These are phyloP conservation scores for Aspergillus carlsbadensis DNA, from an alignment of 495 filamentous ascomycete genomes.

Conservation along the genomic window DNA sequence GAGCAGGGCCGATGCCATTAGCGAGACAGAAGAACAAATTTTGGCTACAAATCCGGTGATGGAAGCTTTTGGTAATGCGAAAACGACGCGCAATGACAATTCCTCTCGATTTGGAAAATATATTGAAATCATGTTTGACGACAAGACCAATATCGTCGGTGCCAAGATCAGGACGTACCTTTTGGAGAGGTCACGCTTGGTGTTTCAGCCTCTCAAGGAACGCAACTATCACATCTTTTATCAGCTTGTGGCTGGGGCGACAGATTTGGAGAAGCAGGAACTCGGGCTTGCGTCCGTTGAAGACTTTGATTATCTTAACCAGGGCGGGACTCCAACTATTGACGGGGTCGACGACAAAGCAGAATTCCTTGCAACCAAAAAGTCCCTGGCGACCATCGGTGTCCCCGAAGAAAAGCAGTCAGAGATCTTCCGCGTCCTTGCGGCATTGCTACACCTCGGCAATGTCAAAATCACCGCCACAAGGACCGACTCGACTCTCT, in stretches of 20 bases:
- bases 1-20: constrained; percentile 84
- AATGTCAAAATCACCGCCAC: constrained; percentile 94
- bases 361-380: constrained; percentile 85
- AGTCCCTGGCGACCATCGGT: constrained; percentile 85
- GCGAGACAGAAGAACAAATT: constrained; percentile 97
- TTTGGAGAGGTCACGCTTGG: constrained; percentile 89
- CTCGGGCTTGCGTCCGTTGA: constrained; percentile 77
- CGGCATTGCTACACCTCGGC: constrained; percentile 89
- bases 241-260: constrained; percentile 90
- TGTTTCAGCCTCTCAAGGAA: constrained; percentile 98
- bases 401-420: constrained; percentile 70
- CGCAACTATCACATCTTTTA: constrained; percentile 99
- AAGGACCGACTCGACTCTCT: constrained; percentile 79
- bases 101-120: constrained; percentile 99
- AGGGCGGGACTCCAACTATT: constrained; percentile 86
- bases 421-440: constrained; percentile 87
- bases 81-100: constrained; percentile 98
- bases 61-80: constrained; percentile 99
- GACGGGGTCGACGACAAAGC: constrained; percentile 94
- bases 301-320: constrained; percentile 94
- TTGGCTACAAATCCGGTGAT: constrained; percentile 98
- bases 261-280: constrained; percentile 78
- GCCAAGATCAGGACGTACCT: constrained; percentile 96
- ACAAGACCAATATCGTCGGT: constrained; percentile 92
- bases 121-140: constrained; percentile 99